A percentile compares a stretch with the other conserved stretches of the same genome.
phyloP scores from a whole-genome alignment of 495 filamentous ascomycete genomes.

The Penicillium fimorum region DNA sequence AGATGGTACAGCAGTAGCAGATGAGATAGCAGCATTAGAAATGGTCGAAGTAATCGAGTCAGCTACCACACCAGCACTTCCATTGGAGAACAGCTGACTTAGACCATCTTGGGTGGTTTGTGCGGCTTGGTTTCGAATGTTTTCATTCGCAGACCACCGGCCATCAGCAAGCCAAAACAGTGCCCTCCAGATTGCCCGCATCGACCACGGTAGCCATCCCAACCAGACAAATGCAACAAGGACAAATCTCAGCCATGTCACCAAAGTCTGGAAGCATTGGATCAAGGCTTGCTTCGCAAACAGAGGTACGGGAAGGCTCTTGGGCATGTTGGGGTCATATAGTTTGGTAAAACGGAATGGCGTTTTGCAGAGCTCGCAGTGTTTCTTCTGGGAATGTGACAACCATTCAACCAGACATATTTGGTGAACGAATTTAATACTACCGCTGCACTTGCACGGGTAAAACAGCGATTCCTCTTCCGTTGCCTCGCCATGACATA shows the following conservation, averaged over 20 bases:
- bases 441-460: conserved; percentile 97
- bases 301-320: conserved; percentile 70
- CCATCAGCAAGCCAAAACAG: conserved; percentile 96
- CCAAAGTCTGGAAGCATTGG: conserved; percentile 65
- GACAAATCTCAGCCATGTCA: conserved; percentile 72
- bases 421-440: conserved; percentile 98
- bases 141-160: conserved; percentile 61
- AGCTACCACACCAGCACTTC: conserved; percentile 31
- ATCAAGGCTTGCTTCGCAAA: conserved; percentile 73
- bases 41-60: conserved; percentile 24
- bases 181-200: conserved; percentile 86
- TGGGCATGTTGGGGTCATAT: conserved; percentile 91
- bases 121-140: conserved; percentile 21
- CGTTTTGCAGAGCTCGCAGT: conserved; percentile 99
- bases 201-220: conserved; percentile 81
- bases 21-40: conserved; percentile 28
- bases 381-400: conserved; percentile 95
- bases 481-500: conserved; percentile 87
- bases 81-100: conserved; percentile 25
- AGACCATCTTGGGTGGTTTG: conserved; percentile 17
- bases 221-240: conserved; percentile 88
- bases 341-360: conserved; percentile 97
- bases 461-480: conserved; percentile 90
- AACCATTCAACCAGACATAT: conserved; percentile 98
- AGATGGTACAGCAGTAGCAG: conserved; percentile 24